phyloP scores from a whole-genome alignment of 495 filamentous ascomycete genomes.

The Amphirosellinia nigrospora region DNA sequence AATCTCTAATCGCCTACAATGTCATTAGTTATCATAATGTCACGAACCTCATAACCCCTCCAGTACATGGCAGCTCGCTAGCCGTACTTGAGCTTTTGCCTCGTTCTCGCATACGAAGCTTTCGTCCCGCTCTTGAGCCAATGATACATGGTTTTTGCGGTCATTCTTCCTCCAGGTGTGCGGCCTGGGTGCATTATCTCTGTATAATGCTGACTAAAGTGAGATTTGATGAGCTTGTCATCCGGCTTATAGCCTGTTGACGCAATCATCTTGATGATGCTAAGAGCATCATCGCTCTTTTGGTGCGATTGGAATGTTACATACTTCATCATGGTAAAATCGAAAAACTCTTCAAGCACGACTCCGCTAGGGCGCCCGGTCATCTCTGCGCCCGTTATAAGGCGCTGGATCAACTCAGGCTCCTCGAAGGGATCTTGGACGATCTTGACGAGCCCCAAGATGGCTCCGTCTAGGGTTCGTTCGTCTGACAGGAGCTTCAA shows the following conservation, averaged over 20 bases:
- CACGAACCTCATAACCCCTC: too few relatives aligned
- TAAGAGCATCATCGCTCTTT: background rate
- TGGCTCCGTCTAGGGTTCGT: background rate
- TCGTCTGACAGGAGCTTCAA: background rate
- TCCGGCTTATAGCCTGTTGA: background rate
- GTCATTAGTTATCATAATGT: too few relatives aligned
- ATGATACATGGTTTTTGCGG: too few relatives aligned
- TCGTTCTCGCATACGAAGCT: background rate
- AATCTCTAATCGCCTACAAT: too few relatives aligned
- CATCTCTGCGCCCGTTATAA: background rate
- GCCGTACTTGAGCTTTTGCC: background rate
- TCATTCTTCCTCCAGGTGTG: background rate
- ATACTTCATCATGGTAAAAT: background rate
- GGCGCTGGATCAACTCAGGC: background rate
- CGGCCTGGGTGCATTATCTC: background rate
- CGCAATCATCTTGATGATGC: background rate
- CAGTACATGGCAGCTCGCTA: too few relatives aligned
- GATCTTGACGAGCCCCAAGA: too few relatives aligned
- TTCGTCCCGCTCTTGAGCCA: background rate
- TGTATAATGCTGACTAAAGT: background rate
- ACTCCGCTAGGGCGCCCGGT: background rate
- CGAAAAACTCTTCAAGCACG: background rate
- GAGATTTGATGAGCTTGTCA: background rate
- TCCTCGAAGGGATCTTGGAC: fast-evolving
- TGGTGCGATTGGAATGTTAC: background rate